phyloP scores from a whole-genome alignment of 108 stramenopile genomes.

The Tribonema minus region DNA sequence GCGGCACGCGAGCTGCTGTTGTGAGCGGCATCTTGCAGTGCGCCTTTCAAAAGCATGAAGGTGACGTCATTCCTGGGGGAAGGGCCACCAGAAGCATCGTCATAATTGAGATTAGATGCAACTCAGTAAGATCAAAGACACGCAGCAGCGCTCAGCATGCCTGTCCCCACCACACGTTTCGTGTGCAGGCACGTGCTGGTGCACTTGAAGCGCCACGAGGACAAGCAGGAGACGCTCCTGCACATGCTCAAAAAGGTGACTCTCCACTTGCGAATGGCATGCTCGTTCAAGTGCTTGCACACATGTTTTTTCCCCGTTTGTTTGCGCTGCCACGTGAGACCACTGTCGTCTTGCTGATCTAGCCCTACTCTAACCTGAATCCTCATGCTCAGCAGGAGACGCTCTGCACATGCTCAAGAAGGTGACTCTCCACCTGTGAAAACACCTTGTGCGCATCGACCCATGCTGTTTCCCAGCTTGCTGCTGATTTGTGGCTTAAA shows the following conservation, averaged over 20 bases:
- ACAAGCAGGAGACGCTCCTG: conserved; percentile 77
- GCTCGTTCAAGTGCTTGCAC: not conserved
- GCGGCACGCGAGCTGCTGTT: not conserved
- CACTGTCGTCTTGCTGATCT: too few species aligned
- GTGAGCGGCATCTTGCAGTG: not conserved
- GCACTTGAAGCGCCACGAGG: conserved; percentile 71
- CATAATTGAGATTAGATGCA: too few species aligned
- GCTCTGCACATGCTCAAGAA: conserved; percentile 28
- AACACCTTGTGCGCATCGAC: not conserved
- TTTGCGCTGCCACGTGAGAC: not conserved
- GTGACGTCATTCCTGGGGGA: too few species aligned
- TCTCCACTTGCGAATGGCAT: not conserved
- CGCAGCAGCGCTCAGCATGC: too few species aligned
- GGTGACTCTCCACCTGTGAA: not conserved
- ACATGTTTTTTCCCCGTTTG: not conserved
- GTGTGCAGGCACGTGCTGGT: conserved; percentile 61
- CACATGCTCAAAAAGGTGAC: conserved; percentile 10
- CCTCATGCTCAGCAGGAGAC: conserved; percentile 87
- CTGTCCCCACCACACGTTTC: too few species aligned
- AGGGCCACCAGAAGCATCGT: too few species aligned
- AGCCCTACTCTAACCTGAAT: too few species aligned
- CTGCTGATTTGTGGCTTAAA: too few species aligned
- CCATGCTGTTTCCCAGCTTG: not conserved
- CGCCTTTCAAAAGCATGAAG: not conserved
- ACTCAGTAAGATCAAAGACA: too few species aligned